phyloP scores from a whole-genome alignment of 116 monocot species.

The Cymodocea nodosa region DNA sequence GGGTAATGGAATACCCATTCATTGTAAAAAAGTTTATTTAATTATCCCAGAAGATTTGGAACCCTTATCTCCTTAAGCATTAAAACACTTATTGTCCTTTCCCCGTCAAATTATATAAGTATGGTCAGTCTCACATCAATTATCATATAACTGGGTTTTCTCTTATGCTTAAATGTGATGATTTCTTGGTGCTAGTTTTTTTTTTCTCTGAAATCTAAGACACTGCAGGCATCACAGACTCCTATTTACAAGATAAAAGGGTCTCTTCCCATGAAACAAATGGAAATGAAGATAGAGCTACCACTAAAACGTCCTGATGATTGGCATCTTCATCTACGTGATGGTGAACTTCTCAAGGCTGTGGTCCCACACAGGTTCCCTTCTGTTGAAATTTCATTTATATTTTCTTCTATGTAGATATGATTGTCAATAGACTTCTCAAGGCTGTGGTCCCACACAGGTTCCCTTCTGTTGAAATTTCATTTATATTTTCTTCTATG shows the following conservation, averaged over 20 bases:
- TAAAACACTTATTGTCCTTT: neutral
- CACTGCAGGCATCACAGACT: conserved; percentile 7
- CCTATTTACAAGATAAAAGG: conserved; percentile 5
- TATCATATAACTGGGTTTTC: neutral
- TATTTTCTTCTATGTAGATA: too few relatives aligned
- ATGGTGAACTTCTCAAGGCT: conserved; percentile 66
- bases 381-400: neutral
- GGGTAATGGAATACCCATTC: neutral
- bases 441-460: conserved; percentile 57
- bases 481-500: neutral
- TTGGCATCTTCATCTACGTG: conserved; percentile 95
- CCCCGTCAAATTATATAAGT: neutral
- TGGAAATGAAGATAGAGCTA: conserved; percentile 31
- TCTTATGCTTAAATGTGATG: neutral
- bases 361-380: conserved; percentile 57
- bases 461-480: conserved; percentile 8
- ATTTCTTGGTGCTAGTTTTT: neutral
- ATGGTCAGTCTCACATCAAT: neutral
- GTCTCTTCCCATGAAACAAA: neutral
- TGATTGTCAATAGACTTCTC: conserved; percentile 42
- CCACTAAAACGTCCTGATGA: conserved; percentile 62
- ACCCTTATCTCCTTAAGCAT: neutral
- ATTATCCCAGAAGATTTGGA: neutral
- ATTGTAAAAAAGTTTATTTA: neutral
- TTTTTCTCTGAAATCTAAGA: neutral